Base-by-base conservation (phyloP, 2,329 filamentous ascomycete species). In the Tolypocladium capitatum region DNA sequence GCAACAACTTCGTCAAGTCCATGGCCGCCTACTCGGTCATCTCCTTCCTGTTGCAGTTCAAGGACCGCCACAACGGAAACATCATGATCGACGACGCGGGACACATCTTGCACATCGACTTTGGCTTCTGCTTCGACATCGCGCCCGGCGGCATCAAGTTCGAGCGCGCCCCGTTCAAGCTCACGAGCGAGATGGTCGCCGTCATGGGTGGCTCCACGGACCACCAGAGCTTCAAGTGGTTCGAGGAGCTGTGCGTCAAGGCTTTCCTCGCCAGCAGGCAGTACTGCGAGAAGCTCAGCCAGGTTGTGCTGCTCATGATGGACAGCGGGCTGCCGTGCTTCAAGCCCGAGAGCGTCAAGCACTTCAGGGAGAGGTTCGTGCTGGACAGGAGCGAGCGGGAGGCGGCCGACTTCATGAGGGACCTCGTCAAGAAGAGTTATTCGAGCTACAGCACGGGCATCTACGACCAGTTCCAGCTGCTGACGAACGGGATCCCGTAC, bases 21-120 rank as follows among this genome's bases (percentile, higher is more conserved):
- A 97, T 98, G 92, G 92, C 94, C 0, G 94, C 92, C 13, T 98
- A 98, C 71, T 94, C 86, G 18, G 84, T 98, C 59, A 97, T 98
- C 55, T 94, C 88, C 0, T 98, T 94, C 69, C 74, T 98, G 14
- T 72, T 98, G 34, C 94, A 98, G 61, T 97, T 99, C 81, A 99
- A 99, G 67, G 92, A 99, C 63, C 83, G 92, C 3, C 92, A 98
- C 70, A 98, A 98, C 65, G 92, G 92, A 52, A 98, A 98, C 72
- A 98, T 98, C 72, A 98, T 98, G 94, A 83, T 98, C 53, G 91
- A 98, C 64, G 91, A 96, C 60, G 86, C 85, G 0, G 92, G 94
- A 4, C 92, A 98, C 67, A 95, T 98, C 59, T 78, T 98, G 47
- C 92, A 98, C 70, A 97, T 98, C 56, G 92, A 98, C 65, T 98